phyloP scores from a whole-genome alignment of 2,329 filamentous ascomycete species.

The Colletotrichum sp. region DNA sequence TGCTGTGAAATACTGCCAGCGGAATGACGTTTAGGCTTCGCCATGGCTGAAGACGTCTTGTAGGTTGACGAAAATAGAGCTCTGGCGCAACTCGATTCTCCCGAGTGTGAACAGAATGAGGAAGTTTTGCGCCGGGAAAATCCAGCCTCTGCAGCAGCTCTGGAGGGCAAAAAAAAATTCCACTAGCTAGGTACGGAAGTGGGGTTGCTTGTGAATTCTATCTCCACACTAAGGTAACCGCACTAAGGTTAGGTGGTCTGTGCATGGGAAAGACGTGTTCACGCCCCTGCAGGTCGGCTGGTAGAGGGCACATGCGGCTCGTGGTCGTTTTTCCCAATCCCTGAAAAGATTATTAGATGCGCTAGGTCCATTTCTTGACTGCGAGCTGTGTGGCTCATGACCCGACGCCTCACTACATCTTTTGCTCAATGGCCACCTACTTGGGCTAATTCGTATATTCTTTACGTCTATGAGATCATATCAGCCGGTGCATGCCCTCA shows the following conservation, averaged over 20 bases:
- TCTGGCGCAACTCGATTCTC: not conserved
- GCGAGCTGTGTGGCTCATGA: not conserved
- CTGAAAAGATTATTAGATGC: not conserved
- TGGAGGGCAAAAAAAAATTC: not conserved
- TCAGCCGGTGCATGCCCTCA: not conserved
- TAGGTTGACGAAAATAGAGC: not conserved
- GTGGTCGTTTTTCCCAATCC: not conserved
- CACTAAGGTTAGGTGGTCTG: not conserved
- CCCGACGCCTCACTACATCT: not conserved
- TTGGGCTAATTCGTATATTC: not conserved
- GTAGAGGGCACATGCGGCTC: not conserved
- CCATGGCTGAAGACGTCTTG: not conserved
- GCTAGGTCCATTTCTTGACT: not conserved
- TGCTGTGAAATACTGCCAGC: not conserved
- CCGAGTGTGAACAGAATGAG: not conserved
- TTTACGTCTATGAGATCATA: not conserved
- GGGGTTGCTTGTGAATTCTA: not conserved
- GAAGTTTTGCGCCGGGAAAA: not conserved
- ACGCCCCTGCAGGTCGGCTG: not conserved
- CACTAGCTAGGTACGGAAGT: not conserved
- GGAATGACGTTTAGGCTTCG: conserved; percentile 3
- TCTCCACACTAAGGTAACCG: not conserved
- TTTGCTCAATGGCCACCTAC: not conserved
- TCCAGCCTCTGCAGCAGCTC: not conserved
- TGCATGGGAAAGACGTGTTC: not conserved